Conservation (phyloP, 257 asterid species). For the Plectranthus barbatus region DNA sequence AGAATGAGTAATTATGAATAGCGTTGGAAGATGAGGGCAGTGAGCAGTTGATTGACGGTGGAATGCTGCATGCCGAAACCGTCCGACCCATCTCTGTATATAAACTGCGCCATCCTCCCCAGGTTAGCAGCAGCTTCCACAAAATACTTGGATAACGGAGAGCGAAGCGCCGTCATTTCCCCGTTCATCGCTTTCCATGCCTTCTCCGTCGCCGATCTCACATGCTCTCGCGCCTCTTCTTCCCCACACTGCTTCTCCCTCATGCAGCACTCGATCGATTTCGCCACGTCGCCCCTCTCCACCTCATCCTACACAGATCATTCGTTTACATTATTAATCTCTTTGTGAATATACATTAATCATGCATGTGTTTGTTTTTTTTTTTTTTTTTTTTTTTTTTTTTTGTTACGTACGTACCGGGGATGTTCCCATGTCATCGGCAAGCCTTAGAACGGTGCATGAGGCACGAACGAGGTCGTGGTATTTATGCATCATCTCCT, state of each 20-base stretch:
- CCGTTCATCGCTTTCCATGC: conserved; percentile 34
- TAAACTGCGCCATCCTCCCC: conserved; percentile 41
- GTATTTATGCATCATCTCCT: conserved; percentile 9
- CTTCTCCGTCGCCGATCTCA: conserved; percentile 5
- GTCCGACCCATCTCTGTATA: conserved; percentile 47
- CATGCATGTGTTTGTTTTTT: no score
- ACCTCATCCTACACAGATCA: conserved; percentile 18
- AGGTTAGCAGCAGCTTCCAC: conserved; percentile 16
- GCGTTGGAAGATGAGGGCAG: not conserved
- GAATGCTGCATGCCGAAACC: conserved; percentile 35
- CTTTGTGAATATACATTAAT: no score
- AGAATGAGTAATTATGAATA: not conserved
- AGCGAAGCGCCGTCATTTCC: not conserved
- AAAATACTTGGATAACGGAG: conserved; percentile 18
- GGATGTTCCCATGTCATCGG: conserved; percentile 11
- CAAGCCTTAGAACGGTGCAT: conserved; percentile 16
- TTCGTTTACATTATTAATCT: no score
- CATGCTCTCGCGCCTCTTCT: conserved; percentile 18
- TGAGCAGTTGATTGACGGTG: not conserved
- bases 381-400: no score
- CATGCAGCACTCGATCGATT: conserved; percentile 42
- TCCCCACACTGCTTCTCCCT: conserved; percentile 22
- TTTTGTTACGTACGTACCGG: not conserved
- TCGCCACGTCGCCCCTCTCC: conserved; percentile 31
- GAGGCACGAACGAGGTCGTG: conserved; percentile 24